Percentiles rank a stretch among this genome's conserved stretches.
Evolutionary conservation across 108 stramenopile genomes (phyloP).

Genomic region (Hondaea fermentalgiana): DNA sequence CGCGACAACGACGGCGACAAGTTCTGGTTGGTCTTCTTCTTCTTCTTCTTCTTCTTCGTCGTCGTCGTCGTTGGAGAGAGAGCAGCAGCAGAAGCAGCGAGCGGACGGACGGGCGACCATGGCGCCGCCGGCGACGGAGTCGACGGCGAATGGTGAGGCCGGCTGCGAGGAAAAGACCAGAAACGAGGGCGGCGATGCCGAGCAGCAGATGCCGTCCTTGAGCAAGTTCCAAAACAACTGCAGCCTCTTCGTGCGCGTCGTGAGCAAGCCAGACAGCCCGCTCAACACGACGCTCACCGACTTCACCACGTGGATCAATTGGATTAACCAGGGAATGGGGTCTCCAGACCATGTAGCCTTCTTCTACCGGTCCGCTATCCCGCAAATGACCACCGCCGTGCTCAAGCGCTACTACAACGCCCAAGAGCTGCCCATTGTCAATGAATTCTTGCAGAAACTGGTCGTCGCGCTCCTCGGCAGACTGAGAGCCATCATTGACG

Average conservation of each 20-base stretch:
- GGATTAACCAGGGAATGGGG: not conserved
- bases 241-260: not conserved
- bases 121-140: too few species aligned
- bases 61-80: too few species aligned
- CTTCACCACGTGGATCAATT: not conserved
- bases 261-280: not conserved
- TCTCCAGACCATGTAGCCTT: not conserved
- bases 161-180: too few species aligned
- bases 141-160: too few species aligned
- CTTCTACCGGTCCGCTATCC: not conserved
- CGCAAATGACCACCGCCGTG: not conserved
- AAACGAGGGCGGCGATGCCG: too few species aligned
- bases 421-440: not conserved
- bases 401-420: not conserved
- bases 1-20: too few species aligned
- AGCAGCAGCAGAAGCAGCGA: too few species aligned
- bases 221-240: not conserved
- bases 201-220: not conserved
- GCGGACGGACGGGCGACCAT: too few species aligned
- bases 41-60: too few species aligned
- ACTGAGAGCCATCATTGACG: not conserved
- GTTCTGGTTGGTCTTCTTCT: too few species aligned
- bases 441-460: not conserved
- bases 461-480: not conserved
- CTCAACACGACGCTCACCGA: not conserved